Conservation (phyloP, 2,329 filamentous ascomycete species). For the Alternaria tenuissima region DNA sequence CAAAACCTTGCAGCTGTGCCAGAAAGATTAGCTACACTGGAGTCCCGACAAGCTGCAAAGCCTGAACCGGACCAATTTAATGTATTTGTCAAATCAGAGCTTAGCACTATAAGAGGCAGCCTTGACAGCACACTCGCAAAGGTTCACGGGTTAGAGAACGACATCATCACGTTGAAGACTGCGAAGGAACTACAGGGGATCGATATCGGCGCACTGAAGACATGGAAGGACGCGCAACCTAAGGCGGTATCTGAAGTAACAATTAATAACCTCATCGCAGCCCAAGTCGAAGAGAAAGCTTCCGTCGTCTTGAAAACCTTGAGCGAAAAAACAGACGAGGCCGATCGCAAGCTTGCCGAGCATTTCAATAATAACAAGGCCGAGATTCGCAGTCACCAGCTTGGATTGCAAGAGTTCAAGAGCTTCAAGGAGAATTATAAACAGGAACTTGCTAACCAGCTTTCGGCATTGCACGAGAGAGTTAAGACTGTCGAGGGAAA, state of each 20-base stretch:
- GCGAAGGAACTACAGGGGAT: background rate
- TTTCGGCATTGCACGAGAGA: conserved; percentile 2
- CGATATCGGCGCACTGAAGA: background rate
- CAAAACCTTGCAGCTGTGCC: background rate
- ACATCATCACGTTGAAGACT: background rate
- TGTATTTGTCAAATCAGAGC: background rate
- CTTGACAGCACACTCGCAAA: background rate
- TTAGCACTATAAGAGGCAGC: background rate
- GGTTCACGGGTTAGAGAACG: background rate
- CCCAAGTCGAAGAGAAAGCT: background rate
- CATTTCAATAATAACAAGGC: background rate
- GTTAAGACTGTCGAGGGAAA: background rate
- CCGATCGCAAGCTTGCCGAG: background rate
- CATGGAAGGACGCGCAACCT: conserved; percentile 4
- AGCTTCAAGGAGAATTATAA: conserved; percentile 1
- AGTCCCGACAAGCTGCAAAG: background rate
- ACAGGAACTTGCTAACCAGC: background rate
- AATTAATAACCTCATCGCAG: background rate
- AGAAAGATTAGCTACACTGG: background rate
- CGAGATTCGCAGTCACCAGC: background rate
- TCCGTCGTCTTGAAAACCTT: background rate
- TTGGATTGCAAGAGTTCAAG: background rate
- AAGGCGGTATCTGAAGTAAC: background rate
- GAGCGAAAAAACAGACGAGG: background rate
- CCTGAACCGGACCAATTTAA: background rate